Evolutionary conservation across 768 basidiomycete species (phyloP), one percentile per base, ranked within the genome.

Genomic region (Udeniomyces megalosporus): DNA sequence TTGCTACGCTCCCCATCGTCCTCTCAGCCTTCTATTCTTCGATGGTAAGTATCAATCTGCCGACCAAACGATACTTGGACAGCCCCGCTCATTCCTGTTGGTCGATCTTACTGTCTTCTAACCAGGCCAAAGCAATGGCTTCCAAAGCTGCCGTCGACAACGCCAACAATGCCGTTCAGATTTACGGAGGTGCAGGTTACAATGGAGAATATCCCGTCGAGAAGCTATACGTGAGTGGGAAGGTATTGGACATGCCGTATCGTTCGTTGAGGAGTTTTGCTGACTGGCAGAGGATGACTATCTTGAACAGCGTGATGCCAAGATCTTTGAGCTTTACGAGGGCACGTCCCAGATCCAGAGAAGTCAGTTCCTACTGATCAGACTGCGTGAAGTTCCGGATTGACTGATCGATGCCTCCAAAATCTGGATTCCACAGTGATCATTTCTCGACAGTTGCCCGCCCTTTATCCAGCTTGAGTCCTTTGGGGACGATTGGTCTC

Each of bases 131-230:
- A 64, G 70, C 73, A 2, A 67, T 71, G 45, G 74, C 75, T 0
- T 70, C 70, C 20, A 69, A 69, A 61, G 61, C 70, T 1, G 74
- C 75, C 0, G 73, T 75, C 3, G 66, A 71, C n/a, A 75, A 75
- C 59, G 71, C 74, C n/a, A 74, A 75, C 64, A 62, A 69, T 24
- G 73, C 71, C 2, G 74, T 76, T 2, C 75, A 75, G 69, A 66
- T 73, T 20, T 70, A 58, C 51, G 71, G 71, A 15, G 73, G 72
- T 0, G 68, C 71, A 0, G 71, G 73, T 1, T 73, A 71, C 69
- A 74, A 73, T 63, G 71, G 71, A 29, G 73, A 75, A 60, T 71
- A 73, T 68, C 74, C 74, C 1, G 73, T 74, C 53, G 74, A 75
- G 62, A 75, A 75, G 69, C 68, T 75, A 20, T 74, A 68, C 61